These are phyloP conservation scores for Erigeron canadensis DNA, from an alignment of 129 eudicot genomes.

Conservation along the genomic window DNA sequence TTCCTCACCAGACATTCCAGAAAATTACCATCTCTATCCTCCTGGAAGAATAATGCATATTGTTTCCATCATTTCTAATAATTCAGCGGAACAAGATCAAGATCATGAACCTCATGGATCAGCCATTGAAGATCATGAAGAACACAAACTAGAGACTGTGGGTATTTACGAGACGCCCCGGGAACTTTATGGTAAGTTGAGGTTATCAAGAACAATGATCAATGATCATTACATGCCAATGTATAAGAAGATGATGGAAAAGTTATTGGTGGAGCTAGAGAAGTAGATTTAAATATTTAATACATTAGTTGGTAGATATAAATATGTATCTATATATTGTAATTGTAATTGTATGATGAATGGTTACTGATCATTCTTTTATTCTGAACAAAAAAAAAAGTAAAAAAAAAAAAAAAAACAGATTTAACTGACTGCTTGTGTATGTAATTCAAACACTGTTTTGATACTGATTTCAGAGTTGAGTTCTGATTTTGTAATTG, in stretches of 20 bases:
- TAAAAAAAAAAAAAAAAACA: neutral
- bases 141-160: constrained; percentile 49
- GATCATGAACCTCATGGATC: constrained; percentile 35
- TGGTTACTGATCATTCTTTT: constrained; percentile 33
- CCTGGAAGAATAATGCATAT: constrained; percentile 96
- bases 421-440: constrained; percentile 27
- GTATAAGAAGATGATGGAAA: constrained; percentile 97
- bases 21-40: constrained; percentile 67
- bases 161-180: constrained; percentile 81
- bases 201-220: constrained; percentile 88
- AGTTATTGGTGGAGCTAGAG: constrained; percentile 68
- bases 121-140: constrained; percentile 31
- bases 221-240: constrained; percentile 99
- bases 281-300: constrained; percentile 43
- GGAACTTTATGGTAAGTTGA: constrained; percentile 82
- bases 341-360: constrained; percentile 34
- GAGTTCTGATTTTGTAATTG: constrained; percentile 14
- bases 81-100: constrained; percentile 23
- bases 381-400: constrained; percentile 5
- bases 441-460: constrained; percentile 21
- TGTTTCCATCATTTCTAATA: constrained; percentile 41
- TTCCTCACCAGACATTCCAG: constrained; percentile 52
- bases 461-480: constrained; percentile 3
- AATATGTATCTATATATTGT: constrained; percentile 6
- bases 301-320: constrained; percentile 34